phyloP scores from a whole-genome alignment of 148 eudicot species.

The Rhododendron molle region DNA sequence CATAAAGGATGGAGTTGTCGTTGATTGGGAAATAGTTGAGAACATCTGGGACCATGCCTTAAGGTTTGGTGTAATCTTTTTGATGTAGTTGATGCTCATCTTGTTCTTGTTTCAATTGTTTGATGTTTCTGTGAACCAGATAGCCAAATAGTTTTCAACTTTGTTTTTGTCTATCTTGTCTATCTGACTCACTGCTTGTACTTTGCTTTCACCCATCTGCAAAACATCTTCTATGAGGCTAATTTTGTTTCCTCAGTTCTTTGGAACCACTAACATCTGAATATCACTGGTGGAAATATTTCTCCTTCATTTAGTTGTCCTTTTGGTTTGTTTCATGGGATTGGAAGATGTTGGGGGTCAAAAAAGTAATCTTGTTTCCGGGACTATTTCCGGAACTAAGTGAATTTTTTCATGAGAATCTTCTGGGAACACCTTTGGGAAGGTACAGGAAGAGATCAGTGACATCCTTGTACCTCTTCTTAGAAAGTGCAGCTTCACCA shows the following conservation, averaged over 20 bases:
- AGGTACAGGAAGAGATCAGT: not conserved
- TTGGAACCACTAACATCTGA: not conserved
- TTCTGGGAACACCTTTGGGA: not conserved
- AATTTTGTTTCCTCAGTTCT: not conserved
- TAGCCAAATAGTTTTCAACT: no score
- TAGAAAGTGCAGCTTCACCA: not conserved
- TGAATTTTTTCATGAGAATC: not conserved
- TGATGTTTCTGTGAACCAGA: no score
- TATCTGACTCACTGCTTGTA: no score
- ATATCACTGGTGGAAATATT: not conserved
- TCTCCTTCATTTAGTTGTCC: slow-evolving; percentile 7
- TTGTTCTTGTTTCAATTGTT: no score
- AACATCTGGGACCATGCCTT: no score
- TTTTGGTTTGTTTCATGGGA: not conserved
- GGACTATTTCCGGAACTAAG: not conserved
- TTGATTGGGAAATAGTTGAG: no score
- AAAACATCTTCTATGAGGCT: no score
- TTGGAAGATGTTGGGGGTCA: not conserved
- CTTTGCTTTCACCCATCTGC: no score
- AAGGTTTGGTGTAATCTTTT: no score
- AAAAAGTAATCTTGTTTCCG: not conserved
- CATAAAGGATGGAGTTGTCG: no score
- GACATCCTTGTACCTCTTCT: not conserved
- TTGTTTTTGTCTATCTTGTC: no score
- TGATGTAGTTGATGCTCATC: no score